Evolutionary conservation across 768 basidiomycete genomes (phyloP).

Genomic region (Artomyces pyxidatus): DNA sequence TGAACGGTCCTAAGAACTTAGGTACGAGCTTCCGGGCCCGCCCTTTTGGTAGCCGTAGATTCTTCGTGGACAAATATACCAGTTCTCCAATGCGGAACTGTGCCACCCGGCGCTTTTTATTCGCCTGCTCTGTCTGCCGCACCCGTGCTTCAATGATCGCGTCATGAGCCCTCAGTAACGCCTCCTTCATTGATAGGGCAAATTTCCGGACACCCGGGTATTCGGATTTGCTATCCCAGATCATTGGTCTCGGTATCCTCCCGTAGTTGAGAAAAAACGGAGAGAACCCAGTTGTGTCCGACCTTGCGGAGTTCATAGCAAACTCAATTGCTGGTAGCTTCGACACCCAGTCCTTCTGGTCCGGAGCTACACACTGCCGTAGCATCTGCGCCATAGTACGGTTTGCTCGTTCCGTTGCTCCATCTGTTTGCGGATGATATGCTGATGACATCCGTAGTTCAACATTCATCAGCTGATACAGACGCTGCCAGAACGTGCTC

Average conservation of each 20-base stretch:
- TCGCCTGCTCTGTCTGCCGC: conserved; percentile 24
- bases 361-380: conserved; percentile 17
- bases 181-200: conserved; percentile 20
- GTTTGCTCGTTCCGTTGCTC: conserved; percentile 30
- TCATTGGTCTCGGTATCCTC: conserved; percentile 22
- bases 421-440: conserved; percentile 37
- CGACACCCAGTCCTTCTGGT: conserved; percentile 27
- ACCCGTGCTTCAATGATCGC: conserved; percentile 27
- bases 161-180: conserved; percentile 26
- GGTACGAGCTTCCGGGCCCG: background rate
- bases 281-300: conserved; percentile 26
- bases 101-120: conserved; percentile 8
- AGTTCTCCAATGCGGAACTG: conserved; percentile 17
- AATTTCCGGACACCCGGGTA: conserved; percentile 25
- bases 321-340: conserved; percentile 23
- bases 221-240: conserved; percentile 18
- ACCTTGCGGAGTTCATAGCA: conserved; percentile 16
- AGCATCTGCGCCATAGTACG: conserved; percentile 26
- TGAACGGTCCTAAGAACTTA: background rate
- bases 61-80: conserved; percentile 22
- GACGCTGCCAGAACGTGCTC: conserved; percentile 31
- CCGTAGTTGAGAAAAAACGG: conserved; percentile 31
- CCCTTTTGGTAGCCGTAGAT: background rate
- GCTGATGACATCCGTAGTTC: conserved; percentile 30
- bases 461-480: conserved; percentile 24